A percentile compares a stretch with the other conserved stretches of the same genome.
Evolutionary conservation across 169 alveolate species (phyloP).

Genomic region (Babesia bovis): DNA sequence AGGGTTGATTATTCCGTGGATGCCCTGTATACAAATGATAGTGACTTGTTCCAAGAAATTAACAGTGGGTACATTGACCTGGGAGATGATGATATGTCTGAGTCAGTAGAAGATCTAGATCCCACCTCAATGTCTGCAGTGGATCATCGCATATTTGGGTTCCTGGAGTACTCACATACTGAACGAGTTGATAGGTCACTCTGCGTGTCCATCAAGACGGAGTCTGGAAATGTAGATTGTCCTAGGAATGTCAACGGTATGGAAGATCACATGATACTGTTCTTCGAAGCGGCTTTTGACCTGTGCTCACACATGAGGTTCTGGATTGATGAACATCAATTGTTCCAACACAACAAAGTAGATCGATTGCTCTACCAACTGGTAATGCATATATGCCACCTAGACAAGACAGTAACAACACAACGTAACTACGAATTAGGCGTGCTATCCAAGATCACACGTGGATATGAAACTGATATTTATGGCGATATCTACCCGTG

Average conservation of each 20-base stretch:
- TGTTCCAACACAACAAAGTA: conserved; percentile 40
- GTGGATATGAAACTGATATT: conserved; percentile 9
- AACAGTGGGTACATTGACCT: conserved; percentile 16
- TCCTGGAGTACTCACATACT: conserved; percentile 27
- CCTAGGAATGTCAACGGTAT: neutral
- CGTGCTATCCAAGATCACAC: neutral
- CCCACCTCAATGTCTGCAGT: neutral
- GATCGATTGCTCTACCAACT: conserved; percentile 30
- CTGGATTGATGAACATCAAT: conserved; percentile 19
- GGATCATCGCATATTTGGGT: conserved; percentile 46
- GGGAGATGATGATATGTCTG: neutral
- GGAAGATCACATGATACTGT: neutral
- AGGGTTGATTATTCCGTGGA: conserved; percentile 14
- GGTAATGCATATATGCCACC: conserved; percentile 29
- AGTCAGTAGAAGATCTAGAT: neutral
- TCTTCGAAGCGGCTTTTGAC: conserved; percentile 25
- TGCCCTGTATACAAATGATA: neutral
- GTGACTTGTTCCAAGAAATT: conserved; percentile 13
- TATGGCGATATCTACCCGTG: conserved; percentile 3
- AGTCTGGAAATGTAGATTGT: neutral
- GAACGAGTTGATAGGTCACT: neutral
- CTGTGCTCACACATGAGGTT: conserved; percentile 25
- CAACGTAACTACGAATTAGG: conserved; percentile 29
- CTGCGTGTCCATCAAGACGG: neutral
- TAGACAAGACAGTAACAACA: conserved; percentile 10